Evolutionary conservation across 306 rosid species (phyloP), one percentile per base, ranked within the genome.

Genomic region (Macrotyloma uniflorum): DNA sequence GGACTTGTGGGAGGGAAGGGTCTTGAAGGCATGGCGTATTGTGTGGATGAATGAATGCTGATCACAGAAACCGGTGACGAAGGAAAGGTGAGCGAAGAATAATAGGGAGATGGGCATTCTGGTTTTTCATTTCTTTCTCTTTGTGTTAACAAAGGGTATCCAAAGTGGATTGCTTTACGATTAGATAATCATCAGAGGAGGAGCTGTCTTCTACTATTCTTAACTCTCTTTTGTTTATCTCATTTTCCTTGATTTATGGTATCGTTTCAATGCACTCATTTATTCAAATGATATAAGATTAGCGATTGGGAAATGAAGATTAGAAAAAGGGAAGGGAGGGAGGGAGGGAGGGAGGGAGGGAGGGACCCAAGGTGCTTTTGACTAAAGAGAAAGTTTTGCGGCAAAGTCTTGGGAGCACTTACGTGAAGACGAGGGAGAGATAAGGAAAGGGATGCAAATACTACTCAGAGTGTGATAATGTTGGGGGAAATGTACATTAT

Each of bases 91-190:
- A 26, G 47, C 24, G 57, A 70, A 79, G 82, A 38, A 28, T 68
- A 36, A 59, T 68, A 43, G 51, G 66, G 74, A 36, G 20, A 40
- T 19, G 74, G 81, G 77, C 68, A 79, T 77, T 72, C 47, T 74
- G 80, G 62, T 81, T 87, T 62, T 68, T 79, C 78, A 78, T 53
- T 33, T 76, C 54, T 75, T 76, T 67, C 14, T 67, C 57, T 59
- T 40, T 43, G 54, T 61, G 59, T 73, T 22, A 20, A 72, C 54
- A 58, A 85, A 47, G 82, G 82, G 89, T 49, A 87, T 90, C 97
- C 90, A 84, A 92, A 82, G 97, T 80, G 67, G 83, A 57, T 89
- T 89, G 94, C 96, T 94, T 90, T 91, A 85, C 81, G 72, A 91
- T 76, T 88, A 91, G 85, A 86, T 86, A 86, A 86, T 70, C 82